Evolutionary conservation across 495 filamentous ascomycete genomes (phyloP).

Genomic region (Bathelium albidoporum): DNA sequence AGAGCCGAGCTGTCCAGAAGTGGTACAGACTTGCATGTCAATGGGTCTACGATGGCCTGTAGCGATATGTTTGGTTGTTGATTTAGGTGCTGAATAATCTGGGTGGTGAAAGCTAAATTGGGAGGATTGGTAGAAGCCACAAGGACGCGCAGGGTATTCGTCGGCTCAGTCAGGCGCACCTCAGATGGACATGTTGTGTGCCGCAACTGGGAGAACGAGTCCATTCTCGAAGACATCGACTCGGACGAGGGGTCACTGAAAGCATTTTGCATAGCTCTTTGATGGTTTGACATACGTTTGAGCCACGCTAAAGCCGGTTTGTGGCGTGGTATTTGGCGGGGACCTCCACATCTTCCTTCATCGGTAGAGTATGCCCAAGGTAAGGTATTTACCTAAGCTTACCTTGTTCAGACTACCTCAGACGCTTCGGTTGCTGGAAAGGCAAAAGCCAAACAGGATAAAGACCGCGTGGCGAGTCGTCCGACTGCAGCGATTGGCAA

Average conservation of each 20-base stretch:
- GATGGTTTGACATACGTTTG: too few relatives aligned
- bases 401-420: too few relatives aligned
- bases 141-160: not conserved
- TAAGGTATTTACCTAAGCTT: too few relatives aligned
- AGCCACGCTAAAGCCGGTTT: not conserved
- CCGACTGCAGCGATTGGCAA: too few relatives aligned
- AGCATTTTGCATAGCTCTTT: not conserved
- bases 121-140: constrained; percentile 1
- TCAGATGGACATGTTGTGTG: not conserved
- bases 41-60: not conserved
- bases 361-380: too few relatives aligned
- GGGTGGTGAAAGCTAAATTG: not conserved
- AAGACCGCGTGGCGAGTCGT: too few relatives aligned
- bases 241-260: too few relatives aligned
- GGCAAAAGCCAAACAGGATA: too few relatives aligned
- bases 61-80: not conserved
- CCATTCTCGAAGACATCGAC: not conserved
- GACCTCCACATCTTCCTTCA: not conserved
- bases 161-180: not conserved
- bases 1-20: not conserved
- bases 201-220: not conserved
- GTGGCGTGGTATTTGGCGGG: not conserved
- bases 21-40: not conserved
- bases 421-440: too few relatives aligned
- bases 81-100: not conserved